Evolutionary conservation across 192 early-diverging fungal species (phyloP).

Genomic region (Phycomyces blakesleeanus): DNA sequence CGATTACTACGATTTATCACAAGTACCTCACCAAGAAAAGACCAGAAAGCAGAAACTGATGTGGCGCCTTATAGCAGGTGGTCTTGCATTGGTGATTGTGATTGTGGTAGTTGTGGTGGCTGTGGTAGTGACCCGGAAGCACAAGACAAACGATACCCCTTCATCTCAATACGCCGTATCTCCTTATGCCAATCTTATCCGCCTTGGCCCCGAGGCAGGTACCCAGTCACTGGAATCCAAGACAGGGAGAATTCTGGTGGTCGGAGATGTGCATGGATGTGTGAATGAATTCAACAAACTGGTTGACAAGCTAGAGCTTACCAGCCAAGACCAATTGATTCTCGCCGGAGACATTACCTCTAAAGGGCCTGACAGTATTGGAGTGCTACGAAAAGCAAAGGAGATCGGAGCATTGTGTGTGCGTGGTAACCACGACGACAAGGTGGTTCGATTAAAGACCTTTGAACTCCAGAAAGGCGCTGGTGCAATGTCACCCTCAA

Average conservation of each 20-base stretch:
- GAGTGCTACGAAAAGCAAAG: slow-evolving; percentile 50
- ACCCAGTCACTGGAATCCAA: slow-evolving; percentile 2
- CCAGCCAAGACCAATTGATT: slow-evolving; percentile 51
- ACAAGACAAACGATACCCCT: neutral
- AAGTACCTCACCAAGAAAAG: slow-evolving; percentile 5
- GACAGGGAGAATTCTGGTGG: slow-evolving; percentile 53
- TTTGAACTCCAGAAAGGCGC: slow-evolving; percentile 19
- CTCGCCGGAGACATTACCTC: slow-evolving; percentile 65
- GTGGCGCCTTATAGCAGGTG: slow-evolving; percentile 13
- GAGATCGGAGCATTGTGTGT: slow-evolving; percentile 50
- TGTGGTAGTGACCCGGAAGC: slow-evolving; percentile 14
- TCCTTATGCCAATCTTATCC: slow-evolving; percentile 31
- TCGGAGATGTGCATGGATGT: slow-evolving; percentile 72
- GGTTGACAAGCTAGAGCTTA: slow-evolving; percentile 40
- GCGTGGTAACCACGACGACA: slow-evolving; percentile 76
- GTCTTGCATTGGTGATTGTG: neutral
- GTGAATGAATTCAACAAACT: slow-evolving; percentile 51
- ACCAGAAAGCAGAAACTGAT: slow-evolving; percentile 1
- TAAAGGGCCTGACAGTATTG: slow-evolving; percentile 59
- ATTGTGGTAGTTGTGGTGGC: slow-evolving; percentile 19
- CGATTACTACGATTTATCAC: neutral
- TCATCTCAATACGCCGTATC: slow-evolving; percentile 18
- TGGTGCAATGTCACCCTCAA: slow-evolving; percentile 5
- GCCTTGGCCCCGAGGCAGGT: slow-evolving; percentile 3
- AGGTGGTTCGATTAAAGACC: slow-evolving; percentile 53